Percentiles rank a stretch among this genome's conserved stretches.
These are phyloP conservation scores for Raffaelea ambrosiae DNA, from an alignment of 2,329 filamentous ascomycete genomes.

Conservation along the genomic window DNA sequence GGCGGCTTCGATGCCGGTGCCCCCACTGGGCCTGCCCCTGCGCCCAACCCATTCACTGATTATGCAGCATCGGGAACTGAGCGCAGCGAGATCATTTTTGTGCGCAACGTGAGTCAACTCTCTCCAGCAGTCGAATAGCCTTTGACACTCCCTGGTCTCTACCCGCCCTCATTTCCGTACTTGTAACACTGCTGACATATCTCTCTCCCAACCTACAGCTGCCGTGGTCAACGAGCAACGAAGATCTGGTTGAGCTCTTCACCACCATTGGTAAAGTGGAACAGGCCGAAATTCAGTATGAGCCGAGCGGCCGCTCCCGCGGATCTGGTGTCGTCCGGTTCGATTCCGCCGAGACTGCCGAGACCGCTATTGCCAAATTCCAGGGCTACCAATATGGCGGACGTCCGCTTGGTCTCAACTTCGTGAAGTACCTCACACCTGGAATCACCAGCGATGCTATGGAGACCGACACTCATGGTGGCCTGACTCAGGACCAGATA, in stretches of 20 bases:
- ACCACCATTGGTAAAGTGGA: slow-evolving; percentile 97
- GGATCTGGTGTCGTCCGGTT: slow-evolving; percentile 97
- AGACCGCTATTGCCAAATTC: slow-evolving; percentile 94
- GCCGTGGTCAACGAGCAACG: slow-evolving; percentile 98
- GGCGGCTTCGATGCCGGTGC: slow-evolving; percentile 30
- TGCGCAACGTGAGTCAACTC: slow-evolving; percentile 72
- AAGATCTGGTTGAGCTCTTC: slow-evolving; percentile 93
- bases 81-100: slow-evolving; percentile 77
- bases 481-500: slow-evolving; percentile 94
- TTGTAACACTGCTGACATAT: too few relatives aligned
- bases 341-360: slow-evolving; percentile 71
- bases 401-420: slow-evolving; percentile 84
- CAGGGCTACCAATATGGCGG: slow-evolving; percentile 96
- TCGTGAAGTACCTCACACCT: slow-evolving; percentile 80
- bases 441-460: slow-evolving; percentile 59
- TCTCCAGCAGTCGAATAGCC: not conserved
- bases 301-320: slow-evolving; percentile 88
- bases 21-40: slow-evolving; percentile 22
- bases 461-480: slow-evolving; percentile 69
- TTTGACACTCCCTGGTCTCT: slow-evolving; percentile 10
- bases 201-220: slow-evolving; percentile 47
- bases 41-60: slow-evolving; percentile 88
- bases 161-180: not conserved
- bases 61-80: slow-evolving; percentile 82
- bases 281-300: slow-evolving; percentile 98